Evolutionary conservation across 2,329 filamentous ascomycete genomes (phyloP).

Genomic region (Bipolaris gigantea): DNA sequence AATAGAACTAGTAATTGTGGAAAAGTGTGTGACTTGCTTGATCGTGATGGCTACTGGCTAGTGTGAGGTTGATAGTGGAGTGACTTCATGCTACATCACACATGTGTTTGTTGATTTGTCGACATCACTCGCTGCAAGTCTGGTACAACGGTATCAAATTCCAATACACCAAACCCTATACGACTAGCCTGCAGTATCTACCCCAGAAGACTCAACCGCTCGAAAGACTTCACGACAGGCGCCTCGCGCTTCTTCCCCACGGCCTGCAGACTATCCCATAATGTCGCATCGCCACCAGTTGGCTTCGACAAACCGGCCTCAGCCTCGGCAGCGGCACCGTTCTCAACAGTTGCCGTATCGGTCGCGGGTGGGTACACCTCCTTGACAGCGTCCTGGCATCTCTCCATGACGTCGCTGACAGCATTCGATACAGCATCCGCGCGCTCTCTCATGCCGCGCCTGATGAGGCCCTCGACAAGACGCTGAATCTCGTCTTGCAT

Average conservation of each 20-base stretch:
- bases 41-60: too few relatives aligned
- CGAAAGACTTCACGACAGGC: constrained; percentile 57
- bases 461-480: constrained; percentile 74
- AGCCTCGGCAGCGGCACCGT: constrained; percentile 11
- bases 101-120: too few relatives aligned
- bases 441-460: constrained; percentile 84
- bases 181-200: not conserved
- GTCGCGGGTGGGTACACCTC: constrained; percentile 51
- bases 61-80: too few relatives aligned
- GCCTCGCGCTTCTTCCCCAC: constrained; percentile 47
- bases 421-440: constrained; percentile 75
- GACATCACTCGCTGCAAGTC: not conserved
- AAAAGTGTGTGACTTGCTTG: too few relatives aligned
- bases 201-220: constrained; percentile 45
- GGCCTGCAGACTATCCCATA: constrained; percentile 50
- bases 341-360: not conserved
- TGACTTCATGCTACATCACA: too few relatives aligned
- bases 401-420: constrained; percentile 72
- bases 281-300: constrained; percentile 49
- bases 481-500: constrained; percentile 71
- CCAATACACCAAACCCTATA: not conserved
- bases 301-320: constrained; percentile 35
- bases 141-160: not conserved
- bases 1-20: too few relatives aligned
- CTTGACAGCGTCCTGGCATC: constrained; percentile 65